These are phyloP conservation scores for Apodospora peruviana DNA, from an alignment of 495 filamentous ascomycete genomes.

Conservation along the genomic window DNA sequence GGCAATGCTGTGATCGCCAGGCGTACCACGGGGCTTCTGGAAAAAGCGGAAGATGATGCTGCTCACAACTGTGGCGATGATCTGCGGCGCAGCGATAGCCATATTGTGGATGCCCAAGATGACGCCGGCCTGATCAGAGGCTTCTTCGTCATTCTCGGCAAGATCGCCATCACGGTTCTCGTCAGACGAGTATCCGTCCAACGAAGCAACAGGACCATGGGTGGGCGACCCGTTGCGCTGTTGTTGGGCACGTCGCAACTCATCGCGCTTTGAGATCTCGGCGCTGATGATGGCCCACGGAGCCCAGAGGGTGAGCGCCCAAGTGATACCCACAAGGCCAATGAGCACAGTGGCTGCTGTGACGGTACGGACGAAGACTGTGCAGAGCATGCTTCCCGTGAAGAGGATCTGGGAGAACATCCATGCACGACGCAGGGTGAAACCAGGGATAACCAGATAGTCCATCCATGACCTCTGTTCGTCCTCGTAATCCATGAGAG, in stretches of 20 bases:
- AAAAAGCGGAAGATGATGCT: constrained; percentile 73
- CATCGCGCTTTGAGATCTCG: constrained; percentile 75
- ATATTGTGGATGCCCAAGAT: constrained; percentile 91
- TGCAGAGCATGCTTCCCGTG: constrained; percentile 69
- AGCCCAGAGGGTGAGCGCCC: constrained; percentile 87
- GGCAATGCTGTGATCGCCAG: constrained; percentile 79
- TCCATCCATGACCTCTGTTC: constrained; percentile 40
- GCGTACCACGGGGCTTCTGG: constrained; percentile 75
- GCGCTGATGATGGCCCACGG: constrained; percentile 88
- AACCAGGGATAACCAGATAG: constrained; percentile 63
- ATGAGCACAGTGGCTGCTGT: constrained; percentile 66
- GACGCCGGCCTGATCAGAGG: constrained; percentile 74
- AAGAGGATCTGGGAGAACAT: constrained; percentile 75
- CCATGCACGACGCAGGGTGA: constrained; percentile 85
- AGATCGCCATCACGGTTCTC: constrained; percentile 17
- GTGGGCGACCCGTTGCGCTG: constrained; percentile 17
- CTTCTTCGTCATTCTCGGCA: constrained; percentile 38
- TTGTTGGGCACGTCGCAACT: constrained; percentile 51
- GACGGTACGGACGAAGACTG: constrained; percentile 65
- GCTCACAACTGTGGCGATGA: constrained; percentile 75
- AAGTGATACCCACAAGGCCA: constrained; percentile 74
- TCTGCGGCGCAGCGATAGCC: constrained; percentile 80
- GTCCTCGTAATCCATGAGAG: constrained; percentile 24
- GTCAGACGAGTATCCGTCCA: constrained; percentile 27
- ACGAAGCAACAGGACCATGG: constrained; percentile 10